Percentiles rank a stretch among this genome's conserved stretches.
These are phyloP conservation scores for Cynanchum wilfordii DNA, from an alignment of 257 asterid species.

Conservation along the genomic window DNA sequence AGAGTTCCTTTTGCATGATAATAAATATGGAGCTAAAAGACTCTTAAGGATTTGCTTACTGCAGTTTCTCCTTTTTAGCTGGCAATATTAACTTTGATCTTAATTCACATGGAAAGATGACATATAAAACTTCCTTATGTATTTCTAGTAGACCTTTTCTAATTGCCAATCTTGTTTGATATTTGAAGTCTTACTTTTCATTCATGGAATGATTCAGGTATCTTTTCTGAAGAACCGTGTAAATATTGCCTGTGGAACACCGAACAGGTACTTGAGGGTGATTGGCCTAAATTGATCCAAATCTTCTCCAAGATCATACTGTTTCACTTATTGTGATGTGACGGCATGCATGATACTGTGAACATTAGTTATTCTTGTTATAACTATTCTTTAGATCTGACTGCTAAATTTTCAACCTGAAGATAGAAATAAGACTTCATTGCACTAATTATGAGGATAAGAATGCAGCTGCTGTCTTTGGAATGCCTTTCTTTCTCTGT, in stretches of 20 bases:
- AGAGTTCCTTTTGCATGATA: neutral
- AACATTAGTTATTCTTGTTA: neutral
- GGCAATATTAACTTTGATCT: neutral
- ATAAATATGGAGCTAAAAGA: neutral
- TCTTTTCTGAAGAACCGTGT: slow-evolving; percentile 62
- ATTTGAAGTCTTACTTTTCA: slow-evolving; percentile 9
- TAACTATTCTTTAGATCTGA: neutral
- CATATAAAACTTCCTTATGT: neutral
- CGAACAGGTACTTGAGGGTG: slow-evolving; percentile 59
- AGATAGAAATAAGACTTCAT: neutral
- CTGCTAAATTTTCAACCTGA: neutral
- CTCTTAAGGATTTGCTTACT: neutral
- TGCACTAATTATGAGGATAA: neutral
- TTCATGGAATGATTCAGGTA: slow-evolving; percentile 37
- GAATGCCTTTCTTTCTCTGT: neutral
- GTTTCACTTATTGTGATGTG: neutral
- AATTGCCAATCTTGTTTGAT: slow-evolving; percentile 1
- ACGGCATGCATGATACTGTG: neutral
- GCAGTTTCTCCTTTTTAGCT: neutral
- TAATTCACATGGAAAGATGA: neutral
- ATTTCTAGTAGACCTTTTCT: neutral
- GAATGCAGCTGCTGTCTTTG: neutral
- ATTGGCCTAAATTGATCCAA: slow-evolving; percentile 13
- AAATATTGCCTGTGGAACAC: slow-evolving; percentile 94
- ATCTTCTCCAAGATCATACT: neutral